Evolutionary conservation across 192 early-diverging fungal species (phyloP), one percentile per base, ranked within the genome.

Genomic region (Coemansia nantahalensis): DNA sequence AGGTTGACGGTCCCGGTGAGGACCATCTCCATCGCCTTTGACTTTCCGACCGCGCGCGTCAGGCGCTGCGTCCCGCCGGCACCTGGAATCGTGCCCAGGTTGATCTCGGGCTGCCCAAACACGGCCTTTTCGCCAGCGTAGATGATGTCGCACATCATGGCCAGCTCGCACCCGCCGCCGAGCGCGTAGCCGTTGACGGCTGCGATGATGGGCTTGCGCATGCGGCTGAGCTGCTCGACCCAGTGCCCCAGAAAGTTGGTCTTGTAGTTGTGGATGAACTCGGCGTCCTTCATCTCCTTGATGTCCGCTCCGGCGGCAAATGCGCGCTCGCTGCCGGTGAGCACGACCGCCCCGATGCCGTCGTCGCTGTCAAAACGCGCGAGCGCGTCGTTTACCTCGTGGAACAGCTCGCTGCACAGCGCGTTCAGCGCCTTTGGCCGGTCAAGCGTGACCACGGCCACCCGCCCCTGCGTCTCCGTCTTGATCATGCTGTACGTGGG

Each of bases 251-350:
- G 63, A 65, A 99, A 97, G 83, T 94, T 87, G 46, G 76, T 80
- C 64, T 85, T 88, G 82, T 93, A 96, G 81, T 88, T 92, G 44
- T 84, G 72, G 51, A 93, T 84, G 64, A 91, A 95, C 56, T 84
- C 79, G 22, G 90, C 79, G 52, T 88, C 86, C 73, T 81, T 83
- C 96, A 99, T 99, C 73, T 99, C 93, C 83, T 99, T 96, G 77
- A 99, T 99, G 65, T 99, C 96, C 40, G 96, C 96, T 30, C 96
- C 96, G 32, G 96, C 95, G 47, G 96, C 94, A 84, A 99, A 99
- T 9, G 93, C 92, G 62, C 89, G 90, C 68, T 92, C 87, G 71
- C 86, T 92, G 48, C 96, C 96, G 35, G 96, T 99, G 31, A 99
- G 66, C 35, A 99, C 92, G 49, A 99, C 84, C 37, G 92, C 90